phyloP scores from a whole-genome alignment of 2,329 filamentous ascomycete species.

The Penicillium sp. region DNA sequence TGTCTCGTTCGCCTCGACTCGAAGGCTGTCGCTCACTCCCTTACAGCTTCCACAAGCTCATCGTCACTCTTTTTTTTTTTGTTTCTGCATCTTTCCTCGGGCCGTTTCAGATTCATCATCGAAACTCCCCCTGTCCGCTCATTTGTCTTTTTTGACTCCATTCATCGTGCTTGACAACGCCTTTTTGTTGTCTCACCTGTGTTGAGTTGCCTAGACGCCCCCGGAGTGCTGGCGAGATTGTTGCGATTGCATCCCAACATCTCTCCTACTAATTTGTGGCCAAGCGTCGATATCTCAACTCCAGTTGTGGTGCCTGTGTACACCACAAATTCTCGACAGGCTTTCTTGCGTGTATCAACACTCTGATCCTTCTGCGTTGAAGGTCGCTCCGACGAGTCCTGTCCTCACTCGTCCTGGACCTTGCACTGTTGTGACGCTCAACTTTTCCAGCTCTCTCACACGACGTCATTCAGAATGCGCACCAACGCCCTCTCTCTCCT shows the following conservation, averaged over 20 bases:
- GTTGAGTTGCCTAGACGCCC: conserved; percentile 17
- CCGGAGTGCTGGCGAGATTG: background rate
- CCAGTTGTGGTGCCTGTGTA: background rate
- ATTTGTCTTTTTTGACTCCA: conserved; percentile 17
- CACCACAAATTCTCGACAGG: no score
- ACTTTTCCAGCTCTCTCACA: conserved; percentile 3
- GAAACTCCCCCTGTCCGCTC: conserved; percentile 6
- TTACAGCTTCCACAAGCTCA: conserved; percentile 13
- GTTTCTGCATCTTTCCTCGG: conserved; percentile 1
- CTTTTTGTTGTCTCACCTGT: conserved; percentile 15
- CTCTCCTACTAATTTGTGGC: background rate
- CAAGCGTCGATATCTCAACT: background rate
- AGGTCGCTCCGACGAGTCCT: conserved; percentile 15
- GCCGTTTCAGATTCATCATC: conserved; percentile 14
- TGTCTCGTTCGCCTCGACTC: conserved; percentile 7
- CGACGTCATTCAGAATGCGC: conserved; percentile 25
- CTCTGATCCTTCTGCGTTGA: conserved; percentile 1
- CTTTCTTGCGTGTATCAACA: background rate
- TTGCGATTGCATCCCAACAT: conserved; percentile 13
- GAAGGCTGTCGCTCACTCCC: conserved; percentile 14
- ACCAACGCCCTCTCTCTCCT: conserved; percentile 25
- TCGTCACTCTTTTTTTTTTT: conserved; percentile 16
- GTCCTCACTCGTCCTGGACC: conserved; percentile 15
- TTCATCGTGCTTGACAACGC: conserved; percentile 7
- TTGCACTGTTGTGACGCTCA: conserved; percentile 5